These are phyloP conservation scores for Pachyrhizus erosus DNA, from an alignment of 306 rosid genomes.

Conservation along the genomic window DNA sequence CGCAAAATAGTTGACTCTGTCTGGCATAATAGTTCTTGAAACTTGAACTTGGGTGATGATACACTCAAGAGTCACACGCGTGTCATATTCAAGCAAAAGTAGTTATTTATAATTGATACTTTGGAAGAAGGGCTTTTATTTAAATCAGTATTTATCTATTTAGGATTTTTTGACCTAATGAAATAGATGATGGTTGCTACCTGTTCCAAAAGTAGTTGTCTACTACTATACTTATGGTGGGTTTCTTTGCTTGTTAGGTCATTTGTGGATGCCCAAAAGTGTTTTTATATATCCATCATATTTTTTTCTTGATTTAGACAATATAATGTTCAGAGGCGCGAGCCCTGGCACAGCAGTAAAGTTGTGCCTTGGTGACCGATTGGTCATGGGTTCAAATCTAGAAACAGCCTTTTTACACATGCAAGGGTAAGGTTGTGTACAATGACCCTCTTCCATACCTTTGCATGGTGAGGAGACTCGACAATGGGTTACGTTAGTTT, in stretches of 20 bases:
- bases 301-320: conserved; percentile 5
- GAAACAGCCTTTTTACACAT: too few species aligned
- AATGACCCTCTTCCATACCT: too few species aligned
- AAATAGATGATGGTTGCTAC: too few species aligned
- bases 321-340: background rate
- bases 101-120: background rate
- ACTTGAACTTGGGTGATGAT: conserved; percentile 7
- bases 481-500: too few species aligned
- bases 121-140: background rate
- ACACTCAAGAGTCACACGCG: background rate
- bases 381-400: too few species aligned
- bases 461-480: too few species aligned
- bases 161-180: too few species aligned
- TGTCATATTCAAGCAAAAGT: background rate
- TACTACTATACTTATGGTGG: too few species aligned
- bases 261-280: background rate
- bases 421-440: too few species aligned
- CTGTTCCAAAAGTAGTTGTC: too few species aligned
- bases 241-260: background rate
- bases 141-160: background rate
- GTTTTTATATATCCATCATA: background rate
- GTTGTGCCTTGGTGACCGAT: too few species aligned
- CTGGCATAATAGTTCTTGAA: background rate
- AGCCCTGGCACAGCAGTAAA: too few species aligned
- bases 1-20: background rate